phyloP scores from a whole-genome alignment of 2,329 filamentous ascomycete species.

The Neopestalotiopsis sp. region DNA sequence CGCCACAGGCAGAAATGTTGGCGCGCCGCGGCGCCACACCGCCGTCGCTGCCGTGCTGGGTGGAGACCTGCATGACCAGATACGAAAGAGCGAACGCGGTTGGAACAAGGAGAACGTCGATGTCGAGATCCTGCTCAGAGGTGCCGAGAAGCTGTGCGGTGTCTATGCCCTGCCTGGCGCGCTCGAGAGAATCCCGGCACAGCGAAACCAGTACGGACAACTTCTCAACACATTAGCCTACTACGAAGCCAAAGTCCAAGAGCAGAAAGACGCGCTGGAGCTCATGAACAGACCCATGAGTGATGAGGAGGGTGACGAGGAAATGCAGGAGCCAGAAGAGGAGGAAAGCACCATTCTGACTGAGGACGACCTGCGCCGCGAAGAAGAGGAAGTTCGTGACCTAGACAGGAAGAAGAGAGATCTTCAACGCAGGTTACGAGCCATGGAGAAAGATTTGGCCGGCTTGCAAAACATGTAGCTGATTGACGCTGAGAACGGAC shows the following conservation, averaged over 20 bases:
- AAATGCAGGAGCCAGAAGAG: conserved; percentile 36
- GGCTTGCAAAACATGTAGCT: conserved; percentile 41
- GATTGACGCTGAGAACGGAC: background rate
- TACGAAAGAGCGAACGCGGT: conserved; percentile 63
- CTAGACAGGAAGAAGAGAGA: conserved; percentile 63
- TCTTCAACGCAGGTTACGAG: conserved; percentile 55
- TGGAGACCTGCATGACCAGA: conserved; percentile 82
- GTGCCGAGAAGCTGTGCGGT: conserved; percentile 87
- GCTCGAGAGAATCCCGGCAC: conserved; percentile 72
- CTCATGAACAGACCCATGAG: conserved; percentile 72
- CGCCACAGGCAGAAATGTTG: conserved; percentile 49
- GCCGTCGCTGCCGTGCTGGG: conserved; percentile 91
- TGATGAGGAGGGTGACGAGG: conserved; percentile 60
- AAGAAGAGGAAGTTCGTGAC: conserved; percentile 70
- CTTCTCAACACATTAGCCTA: conserved; percentile 76
- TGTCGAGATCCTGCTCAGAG: conserved; percentile 81
- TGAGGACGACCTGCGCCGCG: conserved; percentile 70
- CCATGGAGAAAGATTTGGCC: conserved; percentile 62
- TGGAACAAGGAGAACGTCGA: conserved; percentile 74
- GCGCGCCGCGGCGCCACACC: conserved; percentile 72
- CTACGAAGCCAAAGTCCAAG: conserved; percentile 80
- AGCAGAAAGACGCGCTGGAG: conserved; percentile 76
- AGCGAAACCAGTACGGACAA: conserved; percentile 75
- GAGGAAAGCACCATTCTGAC: conserved; percentile 57
- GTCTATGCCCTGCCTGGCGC: conserved; percentile 88